phyloP scores from a whole-genome alignment of 23 red algal genomes.

The Agarophyton chilense region DNA sequence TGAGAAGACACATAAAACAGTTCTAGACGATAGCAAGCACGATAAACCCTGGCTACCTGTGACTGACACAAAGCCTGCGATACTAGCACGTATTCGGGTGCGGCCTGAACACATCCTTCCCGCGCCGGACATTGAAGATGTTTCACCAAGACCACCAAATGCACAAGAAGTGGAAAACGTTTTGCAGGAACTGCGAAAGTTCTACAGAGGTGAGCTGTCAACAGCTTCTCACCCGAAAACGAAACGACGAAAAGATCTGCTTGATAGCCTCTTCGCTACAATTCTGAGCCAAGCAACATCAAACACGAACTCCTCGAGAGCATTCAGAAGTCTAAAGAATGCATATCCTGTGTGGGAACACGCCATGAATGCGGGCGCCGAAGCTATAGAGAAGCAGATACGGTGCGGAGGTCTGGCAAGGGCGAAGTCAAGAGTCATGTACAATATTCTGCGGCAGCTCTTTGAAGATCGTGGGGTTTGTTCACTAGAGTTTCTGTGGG shows the following conservation, averaged over 20 bases:
- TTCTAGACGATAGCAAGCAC: too few relatives aligned
- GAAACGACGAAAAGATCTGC: constrained; percentile 32
- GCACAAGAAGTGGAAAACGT: constrained; percentile 1
- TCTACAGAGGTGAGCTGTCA: constrained; percentile 21
- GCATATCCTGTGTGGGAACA: constrained; percentile 53
- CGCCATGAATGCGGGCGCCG: constrained; percentile 52
- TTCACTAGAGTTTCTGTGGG: constrained; percentile 72
- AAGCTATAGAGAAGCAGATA: constrained; percentile 62
- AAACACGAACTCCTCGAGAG: constrained; percentile 37
- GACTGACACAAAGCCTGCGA: not conserved
- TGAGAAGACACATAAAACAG: not conserved
- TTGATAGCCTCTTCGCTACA: constrained; percentile 78
- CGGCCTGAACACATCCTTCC: not conserved
- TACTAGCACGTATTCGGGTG: not conserved
- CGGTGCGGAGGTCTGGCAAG: constrained; percentile 68
- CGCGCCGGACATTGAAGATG: constrained; percentile 7
- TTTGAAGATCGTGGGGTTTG: not conserved
- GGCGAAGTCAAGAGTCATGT: constrained; percentile 61
- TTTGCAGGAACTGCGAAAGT: constrained; percentile 9
- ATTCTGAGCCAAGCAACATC: constrained; percentile 92
- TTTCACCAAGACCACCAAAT: not conserved
- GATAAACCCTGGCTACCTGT: not conserved
- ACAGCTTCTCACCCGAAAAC: constrained; percentile 19
- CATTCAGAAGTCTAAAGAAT: constrained; percentile 29
- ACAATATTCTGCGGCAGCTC: constrained; percentile 56